phyloP scores from a whole-genome alignment of 495 filamentous ascomycete species.

The Tuber borchii region DNA sequence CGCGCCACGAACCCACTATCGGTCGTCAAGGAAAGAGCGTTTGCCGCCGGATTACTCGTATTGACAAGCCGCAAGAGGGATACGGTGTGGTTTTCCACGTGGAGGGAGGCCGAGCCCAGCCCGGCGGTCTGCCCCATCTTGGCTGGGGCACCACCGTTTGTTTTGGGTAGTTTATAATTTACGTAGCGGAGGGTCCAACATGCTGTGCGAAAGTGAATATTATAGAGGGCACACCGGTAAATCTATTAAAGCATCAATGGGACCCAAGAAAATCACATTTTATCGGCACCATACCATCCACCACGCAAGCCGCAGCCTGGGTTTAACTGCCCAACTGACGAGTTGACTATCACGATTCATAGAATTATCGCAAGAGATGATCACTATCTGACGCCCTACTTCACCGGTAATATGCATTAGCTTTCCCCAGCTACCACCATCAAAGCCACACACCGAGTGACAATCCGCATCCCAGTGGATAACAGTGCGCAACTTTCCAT shows the following conservation, averaged over 20 bases:
- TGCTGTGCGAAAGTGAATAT: background rate
- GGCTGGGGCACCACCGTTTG: background rate
- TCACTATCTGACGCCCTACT: conserved; percentile 1
- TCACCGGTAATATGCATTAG: conserved; percentile 1
- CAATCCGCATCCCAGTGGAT: background rate
- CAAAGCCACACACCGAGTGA: background rate
- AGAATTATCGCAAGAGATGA: background rate
- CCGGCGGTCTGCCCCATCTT: background rate
- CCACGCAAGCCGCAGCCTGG: background rate
- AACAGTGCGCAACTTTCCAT: background rate
- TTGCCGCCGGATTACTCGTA: background rate
- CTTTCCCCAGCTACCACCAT: background rate
- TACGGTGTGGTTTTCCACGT: background rate
- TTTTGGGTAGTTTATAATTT: background rate
- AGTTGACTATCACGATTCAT: background rate
- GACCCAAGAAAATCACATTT: background rate
- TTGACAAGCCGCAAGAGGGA: background rate
- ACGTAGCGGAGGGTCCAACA: background rate
- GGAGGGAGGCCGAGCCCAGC: background rate
- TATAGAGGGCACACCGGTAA: background rate
- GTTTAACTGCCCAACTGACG: background rate
- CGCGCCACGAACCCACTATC: no score
- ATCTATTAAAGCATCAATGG: background rate
- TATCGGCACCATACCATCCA: background rate
- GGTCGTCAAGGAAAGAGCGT: no score